Conservation (phyloP, 495 filamentous ascomycete species). For the Lophiotrema nucula region DNA sequence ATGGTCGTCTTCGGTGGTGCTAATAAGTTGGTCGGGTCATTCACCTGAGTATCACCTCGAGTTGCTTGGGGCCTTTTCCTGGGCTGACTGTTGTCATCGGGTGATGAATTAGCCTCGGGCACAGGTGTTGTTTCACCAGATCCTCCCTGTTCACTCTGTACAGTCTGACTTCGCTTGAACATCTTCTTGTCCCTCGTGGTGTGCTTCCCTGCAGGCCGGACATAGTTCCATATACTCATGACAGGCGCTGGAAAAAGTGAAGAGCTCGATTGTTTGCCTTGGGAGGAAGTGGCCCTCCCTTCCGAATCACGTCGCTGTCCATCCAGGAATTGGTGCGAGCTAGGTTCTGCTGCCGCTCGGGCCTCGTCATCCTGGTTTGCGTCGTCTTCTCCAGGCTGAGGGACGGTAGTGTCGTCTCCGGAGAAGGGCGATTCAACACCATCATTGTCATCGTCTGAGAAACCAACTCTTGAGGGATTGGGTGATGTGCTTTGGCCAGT, state of each 20-base stretch:
- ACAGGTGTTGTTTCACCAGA: conserved; percentile 8
- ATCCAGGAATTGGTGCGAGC: conserved; percentile 27
- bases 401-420: conserved; percentile 48
- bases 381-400: conserved; percentile 57
- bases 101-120: conserved; percentile 22
- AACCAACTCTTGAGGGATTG: conserved; percentile 41
- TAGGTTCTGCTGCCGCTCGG: conserved; percentile 31
- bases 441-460: conserved; percentile 33
- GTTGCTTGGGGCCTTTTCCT: conserved; percentile 38
- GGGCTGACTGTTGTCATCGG: conserved; percentile 8
- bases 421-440: conserved; percentile 27
- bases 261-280: conserved; percentile 15
- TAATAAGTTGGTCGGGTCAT: conserved; percentile 46
- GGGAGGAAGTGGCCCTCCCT: conserved; percentile 41
- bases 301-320: conserved; percentile 43
- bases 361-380: conserved; percentile 53
- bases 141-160: conserved; percentile 15
- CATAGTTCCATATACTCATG: conserved; percentile 40
- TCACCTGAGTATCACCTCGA: conserved; percentile 49
- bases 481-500: conserved; percentile 73
- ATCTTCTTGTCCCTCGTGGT: conserved; percentile 41
- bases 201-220: conserved; percentile 33
- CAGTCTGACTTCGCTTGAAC: conserved; percentile 39
- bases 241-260: too few species aligned
- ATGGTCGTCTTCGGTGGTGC: conserved; percentile 90